Evolutionary conservation across 495 filamentous ascomycete species (phyloP), one percentile per base, ranked within the genome.

Genomic region (Pyrenula aspistea): DNA sequence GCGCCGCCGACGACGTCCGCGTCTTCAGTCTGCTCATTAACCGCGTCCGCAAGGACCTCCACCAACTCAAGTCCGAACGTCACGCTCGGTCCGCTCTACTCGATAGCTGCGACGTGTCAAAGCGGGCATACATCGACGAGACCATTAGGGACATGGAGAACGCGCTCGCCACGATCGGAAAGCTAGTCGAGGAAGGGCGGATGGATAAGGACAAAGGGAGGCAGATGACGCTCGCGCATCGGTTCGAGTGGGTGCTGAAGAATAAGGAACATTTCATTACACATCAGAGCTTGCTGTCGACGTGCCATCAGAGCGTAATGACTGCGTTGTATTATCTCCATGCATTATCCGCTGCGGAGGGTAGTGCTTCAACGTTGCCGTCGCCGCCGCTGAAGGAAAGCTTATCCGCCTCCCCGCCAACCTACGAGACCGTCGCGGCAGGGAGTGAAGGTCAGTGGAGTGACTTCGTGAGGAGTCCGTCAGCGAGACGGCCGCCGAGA

Each of bases 151-250:
- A 61, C 25, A 58, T 62, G 1, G 59, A 66, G 53, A 31, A 51
- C 10, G 59, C 67, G 19, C 54, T 69, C 12, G 64, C 64, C 54
- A 62, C 63, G n/a, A 66, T 69, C 42, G 67, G 67, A 11, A 56
- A 51, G 47, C 66, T 61, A 53, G 60, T 69, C 2, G 62, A 66
- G 42, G 57, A 53, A 42, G 62, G 60, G 4, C 49, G 61, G 12
- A 58, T 54, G 11, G 60, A 57, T 53, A 55, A 55, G 50, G 59
- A 66, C 48, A 58, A 57, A 8, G 52, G 60, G 42, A 62, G 62
- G 22, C 54, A 50, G 55, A 58, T 58, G 20, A 56, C 50, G 24
- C 59, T 63, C 36, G 60, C 56, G 55, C 59, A 56, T 0, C 55
- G 59, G 24, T 60, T 69, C 23, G 59, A 60, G 49, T 67, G 65